Base-by-base conservation (phyloP, 768 basidiomycete species). In the Mrakia blollopis region DNA sequence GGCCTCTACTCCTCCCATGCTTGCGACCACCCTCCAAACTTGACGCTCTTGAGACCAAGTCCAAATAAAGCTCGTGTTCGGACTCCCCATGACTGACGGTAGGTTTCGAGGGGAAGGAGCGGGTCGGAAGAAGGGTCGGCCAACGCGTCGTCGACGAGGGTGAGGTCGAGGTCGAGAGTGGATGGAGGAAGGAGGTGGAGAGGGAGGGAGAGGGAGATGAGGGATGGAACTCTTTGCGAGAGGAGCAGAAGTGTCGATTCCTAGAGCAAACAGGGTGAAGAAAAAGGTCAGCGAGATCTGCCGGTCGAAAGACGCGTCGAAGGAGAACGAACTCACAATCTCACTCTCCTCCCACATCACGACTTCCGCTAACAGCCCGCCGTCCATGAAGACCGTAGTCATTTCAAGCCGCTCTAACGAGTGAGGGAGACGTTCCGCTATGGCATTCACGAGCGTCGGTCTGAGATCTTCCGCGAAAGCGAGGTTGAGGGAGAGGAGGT, bases 401-500 rank as follows among this genome's bases (percentile, higher is more conserved):
- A 68, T 11, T n/a, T 23, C 65, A 9, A 68, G 25, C 1, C 37
- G 2, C 8, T 41, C 35, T 2, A 68, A 39, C 2, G 65, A 23
- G 7, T 4, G 4, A 5, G 65, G 65, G 6, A 68, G 39, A 3
- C 37, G 7, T 5, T 39, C 39, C 7, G 37, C 65, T 18, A 68
- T 18, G 37, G 65, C 21, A 5, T 1, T 6, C 6, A 68, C 35
- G 37, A 68, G 65, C 7, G 35, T 0, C 3, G 65, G 11, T 21
- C 35, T 39, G 10, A 68, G 3, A 11, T n/a, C 13, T n/a, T 68
- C 65, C 21, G 65, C 65, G 65, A 68, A 68, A 13, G 65, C 39
- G 25, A 68, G 65, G 65, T 50, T n/a, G 65, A 68, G 65, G 18
- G 65, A 35, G 35, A 39, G 65, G 35, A 68, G 65, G 39, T n/a